Evolutionary conservation across 2,329 filamentous ascomycete species (phyloP).

Genomic region (Zasmidium angulare): DNA sequence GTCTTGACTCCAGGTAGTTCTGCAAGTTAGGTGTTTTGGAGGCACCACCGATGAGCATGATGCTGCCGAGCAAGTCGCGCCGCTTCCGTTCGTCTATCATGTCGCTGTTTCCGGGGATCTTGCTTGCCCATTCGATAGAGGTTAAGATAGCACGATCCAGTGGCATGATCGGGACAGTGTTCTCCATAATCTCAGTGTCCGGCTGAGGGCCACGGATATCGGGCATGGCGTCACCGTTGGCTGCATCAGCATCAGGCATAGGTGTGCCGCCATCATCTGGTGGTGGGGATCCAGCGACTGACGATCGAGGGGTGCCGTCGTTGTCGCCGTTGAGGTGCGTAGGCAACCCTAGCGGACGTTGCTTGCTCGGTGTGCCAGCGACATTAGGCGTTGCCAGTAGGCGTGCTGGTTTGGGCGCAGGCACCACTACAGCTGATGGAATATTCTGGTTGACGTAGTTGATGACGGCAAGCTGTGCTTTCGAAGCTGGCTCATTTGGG

Average conservation of each 20-base stretch:
- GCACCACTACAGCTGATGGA: conserved; percentile 41
- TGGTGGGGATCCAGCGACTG: conserved; percentile 81
- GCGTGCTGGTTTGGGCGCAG: conserved; percentile 48
- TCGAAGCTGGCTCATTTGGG: conserved; percentile 84
- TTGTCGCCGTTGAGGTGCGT: conserved; percentile 65
- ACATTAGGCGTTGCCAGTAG: conserved; percentile 26
- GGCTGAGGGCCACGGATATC: conserved; percentile 25
- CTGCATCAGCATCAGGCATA: conserved; percentile 45
- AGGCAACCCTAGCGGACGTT: conserved; percentile 61
- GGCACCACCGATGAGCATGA: conserved; percentile 87
- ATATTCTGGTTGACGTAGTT: conserved; percentile 49
- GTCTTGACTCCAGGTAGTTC: conserved; percentile 76
- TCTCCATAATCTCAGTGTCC: conserved; percentile 69
- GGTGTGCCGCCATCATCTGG: conserved; percentile 76
- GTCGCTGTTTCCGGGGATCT: conserved; percentile 11
- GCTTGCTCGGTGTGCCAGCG: conserved; percentile 30
- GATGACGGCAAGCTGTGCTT: conserved; percentile 72
- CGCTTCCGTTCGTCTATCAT: conserved; percentile 90
- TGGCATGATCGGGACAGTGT: conserved; percentile 76
- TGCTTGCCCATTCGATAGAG: conserved; percentile 79
- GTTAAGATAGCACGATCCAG: conserved; percentile 88
- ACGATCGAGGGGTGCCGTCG: conserved; percentile 78
- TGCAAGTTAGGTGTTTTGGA: conserved; percentile 79
- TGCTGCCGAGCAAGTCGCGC: conserved; percentile 82
- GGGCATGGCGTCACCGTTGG: conserved; percentile 21